A percentile compares a stretch with the other conserved stretches of the same genome.
phyloP scores from a whole-genome alignment of 2,329 filamentous ascomycete species.

The Penicillium sp. region DNA sequence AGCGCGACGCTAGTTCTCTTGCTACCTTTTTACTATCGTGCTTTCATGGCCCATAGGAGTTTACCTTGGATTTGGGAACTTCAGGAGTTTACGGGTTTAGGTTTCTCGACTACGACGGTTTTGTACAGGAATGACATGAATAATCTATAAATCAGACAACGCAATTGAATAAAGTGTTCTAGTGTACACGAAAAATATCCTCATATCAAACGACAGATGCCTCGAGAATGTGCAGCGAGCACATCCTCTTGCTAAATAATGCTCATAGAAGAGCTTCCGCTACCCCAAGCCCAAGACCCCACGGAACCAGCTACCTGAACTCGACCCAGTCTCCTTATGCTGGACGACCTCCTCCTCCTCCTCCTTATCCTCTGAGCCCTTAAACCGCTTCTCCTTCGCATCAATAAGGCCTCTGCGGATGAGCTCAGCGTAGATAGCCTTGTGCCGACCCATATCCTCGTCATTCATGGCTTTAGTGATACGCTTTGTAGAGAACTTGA shows the following conservation, averaged over 20 bases:
- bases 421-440: constrained; percentile 70
- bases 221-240: constrained; percentile 1
- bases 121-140: constrained; percentile 6
- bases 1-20: constrained; percentile 33
- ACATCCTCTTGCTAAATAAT: not conserved
- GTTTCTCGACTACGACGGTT: not conserved
- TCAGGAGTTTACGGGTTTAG: not conserved
- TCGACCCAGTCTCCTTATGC: not conserved
- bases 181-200: constrained; percentile 24
- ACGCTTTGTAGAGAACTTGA: constrained; percentile 60
- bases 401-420: constrained; percentile 57
- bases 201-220: constrained; percentile 9
- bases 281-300: not conserved
- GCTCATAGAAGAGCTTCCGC: not conserved
- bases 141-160: constrained; percentile 4
- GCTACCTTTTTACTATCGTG: not conserved
- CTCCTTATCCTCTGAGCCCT: not conserved
- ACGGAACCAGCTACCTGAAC: too few species aligned
- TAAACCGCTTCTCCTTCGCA: constrained; percentile 6
- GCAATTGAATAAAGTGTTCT: constrained; percentile 16
- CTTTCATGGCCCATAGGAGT: constrained; percentile 4
- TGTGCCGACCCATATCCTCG: constrained; percentile 67
- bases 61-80: constrained; percentile 2
- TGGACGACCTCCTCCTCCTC: not conserved
- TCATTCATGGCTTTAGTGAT: constrained; percentile 69